A percentile compares a stretch with the other conserved stretches of the same genome.
These are phyloP conservation scores for Diaporthe citrichinensis DNA, from an alignment of 2,329 filamentous ascomycete genomes.

Conservation along the genomic window DNA sequence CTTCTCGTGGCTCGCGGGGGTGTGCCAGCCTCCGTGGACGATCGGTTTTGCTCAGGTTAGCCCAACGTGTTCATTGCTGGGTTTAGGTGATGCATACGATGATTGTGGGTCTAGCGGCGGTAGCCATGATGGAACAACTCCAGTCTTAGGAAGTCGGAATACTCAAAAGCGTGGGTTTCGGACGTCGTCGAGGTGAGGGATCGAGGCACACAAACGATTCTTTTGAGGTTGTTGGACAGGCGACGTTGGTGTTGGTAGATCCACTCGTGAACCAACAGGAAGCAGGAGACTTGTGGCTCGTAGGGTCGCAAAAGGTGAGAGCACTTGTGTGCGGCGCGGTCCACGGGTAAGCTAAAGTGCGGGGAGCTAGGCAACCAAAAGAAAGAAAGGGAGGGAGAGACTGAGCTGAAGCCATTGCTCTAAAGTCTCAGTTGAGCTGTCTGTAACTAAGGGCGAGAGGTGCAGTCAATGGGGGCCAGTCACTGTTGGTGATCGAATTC, in stretches of 20 bases:
- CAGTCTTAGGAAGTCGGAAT: background rate
- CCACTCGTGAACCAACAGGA: background rate
- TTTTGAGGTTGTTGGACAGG: background rate
- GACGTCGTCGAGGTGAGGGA: background rate
- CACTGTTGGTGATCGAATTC: too few relatives aligned
- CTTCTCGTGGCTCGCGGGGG: background rate
- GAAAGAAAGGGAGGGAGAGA: too few relatives aligned
- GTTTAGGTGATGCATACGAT: background rate
- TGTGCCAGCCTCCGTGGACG: conserved; percentile 20
- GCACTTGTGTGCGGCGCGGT: background rate
- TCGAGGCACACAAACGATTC: background rate
- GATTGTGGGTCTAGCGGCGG: background rate
- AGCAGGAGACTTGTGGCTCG: background rate
- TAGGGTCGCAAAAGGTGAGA: background rate
- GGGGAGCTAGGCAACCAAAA: too few relatives aligned
- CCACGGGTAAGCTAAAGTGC: too few relatives aligned
- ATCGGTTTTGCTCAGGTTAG: background rate
- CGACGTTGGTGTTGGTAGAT: background rate
- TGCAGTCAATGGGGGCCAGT: too few relatives aligned
- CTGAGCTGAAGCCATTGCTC: too few relatives aligned
- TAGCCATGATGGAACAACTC: background rate
- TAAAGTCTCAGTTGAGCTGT: too few relatives aligned
- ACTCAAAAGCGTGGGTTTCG: background rate
- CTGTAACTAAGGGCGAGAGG: too few relatives aligned
- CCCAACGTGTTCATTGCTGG: background rate